These are phyloP conservation scores for Ochromonas danica DNA, from an alignment of 108 stramenopile species.

Conservation along the genomic window DNA sequence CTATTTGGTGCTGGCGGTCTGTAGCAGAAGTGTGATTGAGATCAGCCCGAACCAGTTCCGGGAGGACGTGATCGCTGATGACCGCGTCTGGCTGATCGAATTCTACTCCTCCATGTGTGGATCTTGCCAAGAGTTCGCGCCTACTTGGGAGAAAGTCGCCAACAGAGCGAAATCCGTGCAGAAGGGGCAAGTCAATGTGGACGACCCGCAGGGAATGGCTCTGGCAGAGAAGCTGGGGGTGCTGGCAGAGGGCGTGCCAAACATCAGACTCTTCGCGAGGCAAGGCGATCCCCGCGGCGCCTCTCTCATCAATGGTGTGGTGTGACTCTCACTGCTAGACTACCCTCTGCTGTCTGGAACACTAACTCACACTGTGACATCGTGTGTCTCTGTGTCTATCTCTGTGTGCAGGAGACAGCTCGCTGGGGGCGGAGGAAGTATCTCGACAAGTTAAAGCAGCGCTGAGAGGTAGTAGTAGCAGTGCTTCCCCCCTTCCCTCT, in stretches of 20 bases:
- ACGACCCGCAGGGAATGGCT: slow-evolving; percentile 3
- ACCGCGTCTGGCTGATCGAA: slow-evolving; percentile 20
- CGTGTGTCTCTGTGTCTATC: too few species aligned
- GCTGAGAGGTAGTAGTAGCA: too few species aligned
- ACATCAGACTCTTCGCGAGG: not conserved
- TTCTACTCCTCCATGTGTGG: slow-evolving; percentile 34
- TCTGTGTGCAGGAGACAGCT: too few species aligned
- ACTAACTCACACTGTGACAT: too few species aligned
- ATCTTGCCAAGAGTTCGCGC: slow-evolving; percentile 27
- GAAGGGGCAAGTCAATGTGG: slow-evolving; percentile 7
- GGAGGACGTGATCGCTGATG: not conserved
- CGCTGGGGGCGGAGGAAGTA: too few species aligned
- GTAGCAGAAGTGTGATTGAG: too few species aligned
- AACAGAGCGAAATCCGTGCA: not conserved
- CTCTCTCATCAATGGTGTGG: not conserved
- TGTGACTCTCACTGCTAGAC: too few species aligned
- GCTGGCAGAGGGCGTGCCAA: slow-evolving; percentile 29
- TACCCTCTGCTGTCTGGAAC: too few species aligned
- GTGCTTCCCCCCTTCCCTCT: too few species aligned
- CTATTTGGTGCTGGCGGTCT: too few species aligned
- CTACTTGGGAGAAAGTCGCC: slow-evolving; percentile 21
- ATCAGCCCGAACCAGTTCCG: too few species aligned
- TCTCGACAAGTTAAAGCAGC: too few species aligned
- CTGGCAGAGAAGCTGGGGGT: slow-evolving; percentile 12
- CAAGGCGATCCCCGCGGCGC: not conserved